phyloP scores from a whole-genome alignment of 805 yeast species.

The Danielia reshetovae region DNA sequence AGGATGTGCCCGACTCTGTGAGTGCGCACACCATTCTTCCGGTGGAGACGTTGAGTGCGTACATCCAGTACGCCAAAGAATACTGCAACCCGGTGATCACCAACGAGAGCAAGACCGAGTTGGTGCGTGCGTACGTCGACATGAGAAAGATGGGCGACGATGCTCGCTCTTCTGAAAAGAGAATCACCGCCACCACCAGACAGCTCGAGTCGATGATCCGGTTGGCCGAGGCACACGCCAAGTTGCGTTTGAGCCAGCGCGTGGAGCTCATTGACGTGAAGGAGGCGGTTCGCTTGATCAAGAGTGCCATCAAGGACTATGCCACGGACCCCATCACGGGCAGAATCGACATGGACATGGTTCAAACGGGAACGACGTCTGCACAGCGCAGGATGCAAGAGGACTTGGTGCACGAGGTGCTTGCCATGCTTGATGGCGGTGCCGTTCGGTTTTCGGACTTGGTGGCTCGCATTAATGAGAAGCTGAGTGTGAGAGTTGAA shows the following conservation, averaged over 20 bases:
- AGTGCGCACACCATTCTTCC: slow-evolving; percentile 69
- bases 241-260: slow-evolving; percentile 72
- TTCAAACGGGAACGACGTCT: slow-evolving; percentile 91
- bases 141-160: slow-evolving; percentile 96
- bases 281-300: slow-evolving; percentile 90
- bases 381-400: slow-evolving; percentile 77
- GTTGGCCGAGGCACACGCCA: slow-evolving; percentile 94
- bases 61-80: slow-evolving; percentile 93
- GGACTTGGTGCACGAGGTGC: slow-evolving; percentile 62
- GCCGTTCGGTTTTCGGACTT: slow-evolving; percentile 58
- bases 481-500: slow-evolving; percentile 60
- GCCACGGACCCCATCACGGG: slow-evolving; percentile 98
- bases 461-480: slow-evolving; percentile 60
- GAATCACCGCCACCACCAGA: slow-evolving; percentile 97
- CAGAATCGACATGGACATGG: slow-evolving; percentile 93
- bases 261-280: slow-evolving; percentile 81
- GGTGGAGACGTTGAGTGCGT: slow-evolving; percentile 79
- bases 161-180: slow-evolving; percentile 73
- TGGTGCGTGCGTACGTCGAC: slow-evolving; percentile 84
- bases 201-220: slow-evolving; percentile 96
- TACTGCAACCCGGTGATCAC: slow-evolving; percentile 76
- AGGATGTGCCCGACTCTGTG: slow-evolving; percentile 76
- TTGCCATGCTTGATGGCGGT: slow-evolving; percentile 49
- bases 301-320: slow-evolving; percentile 92
- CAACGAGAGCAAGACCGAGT: slow-evolving; percentile 73